phyloP scores from a whole-genome alignment of 352 stramenopile genomes.

The Pythium rishiriense region DNA sequence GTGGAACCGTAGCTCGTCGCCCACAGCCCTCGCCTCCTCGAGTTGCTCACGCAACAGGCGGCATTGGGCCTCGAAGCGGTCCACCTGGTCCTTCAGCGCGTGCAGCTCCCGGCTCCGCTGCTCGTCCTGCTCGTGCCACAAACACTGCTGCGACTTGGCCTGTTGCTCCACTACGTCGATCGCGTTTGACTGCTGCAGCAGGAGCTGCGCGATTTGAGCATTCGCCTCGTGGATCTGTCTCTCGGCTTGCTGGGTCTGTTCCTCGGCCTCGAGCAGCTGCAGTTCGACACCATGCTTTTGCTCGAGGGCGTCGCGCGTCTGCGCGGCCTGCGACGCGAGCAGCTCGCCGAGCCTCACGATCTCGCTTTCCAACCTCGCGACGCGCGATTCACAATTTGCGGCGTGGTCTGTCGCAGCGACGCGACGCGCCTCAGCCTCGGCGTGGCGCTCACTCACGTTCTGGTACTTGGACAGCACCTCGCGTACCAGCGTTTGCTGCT shows the following conservation, averaged over 20 bases:
- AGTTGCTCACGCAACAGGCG: constrained; percentile 20
- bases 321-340: constrained; percentile 2
- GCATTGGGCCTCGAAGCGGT: constrained; percentile 9
- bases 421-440: constrained; percentile 13
- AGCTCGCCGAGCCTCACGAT: constrained; percentile 5
- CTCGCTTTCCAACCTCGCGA: constrained; percentile 2
- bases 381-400: constrained; percentile 1
- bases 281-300: constrained; percentile 7
- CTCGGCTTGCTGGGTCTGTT: constrained; percentile 7
- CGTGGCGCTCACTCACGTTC: constrained; percentile 6
- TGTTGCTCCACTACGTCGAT: not conserved
- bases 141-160: not conserved
- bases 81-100: constrained; percentile 14
- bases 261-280: constrained; percentile 3
- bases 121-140: not conserved
- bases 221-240: constrained; percentile 6
- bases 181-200: not conserved
- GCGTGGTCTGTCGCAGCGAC: not conserved
- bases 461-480: constrained; percentile 33
- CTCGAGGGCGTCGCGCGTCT: not conserved
- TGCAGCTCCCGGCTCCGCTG: not conserved
- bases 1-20: constrained; percentile 39
- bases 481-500: constrained; percentile 30
- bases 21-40: constrained; percentile 25
- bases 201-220: not conserved